Conservation (phyloP, 73 alveolate genomes). For the Stentor roeselii region DNA sequence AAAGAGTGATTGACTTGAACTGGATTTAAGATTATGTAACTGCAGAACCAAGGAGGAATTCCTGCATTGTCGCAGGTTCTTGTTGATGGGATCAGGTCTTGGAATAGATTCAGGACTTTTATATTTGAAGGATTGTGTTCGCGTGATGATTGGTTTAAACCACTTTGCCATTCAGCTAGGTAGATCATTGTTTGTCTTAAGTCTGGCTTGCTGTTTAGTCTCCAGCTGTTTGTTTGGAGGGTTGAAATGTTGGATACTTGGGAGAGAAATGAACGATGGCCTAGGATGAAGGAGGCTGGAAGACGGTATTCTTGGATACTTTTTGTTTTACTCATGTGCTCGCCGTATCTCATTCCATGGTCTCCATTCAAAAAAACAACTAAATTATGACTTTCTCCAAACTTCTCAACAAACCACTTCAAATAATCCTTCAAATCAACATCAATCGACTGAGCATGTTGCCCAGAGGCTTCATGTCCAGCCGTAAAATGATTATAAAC, state of each 20-base stretch:
- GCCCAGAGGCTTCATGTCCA: constrained; percentile 19
- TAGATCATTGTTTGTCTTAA: constrained; percentile 8
- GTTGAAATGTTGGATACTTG: no score
- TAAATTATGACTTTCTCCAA: neutral
- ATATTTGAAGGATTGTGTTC: neutral
- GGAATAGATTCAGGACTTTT: neutral
- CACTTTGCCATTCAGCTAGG: neutral
- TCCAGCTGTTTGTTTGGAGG: neutral
- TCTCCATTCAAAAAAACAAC: neutral
- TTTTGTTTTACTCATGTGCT: neutral
- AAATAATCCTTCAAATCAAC: neutral
- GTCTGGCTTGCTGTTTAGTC: constrained; percentile 13
- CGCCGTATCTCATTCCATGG: constrained; percentile 27
- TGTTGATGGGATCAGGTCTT: neutral
- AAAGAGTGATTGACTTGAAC: no score
- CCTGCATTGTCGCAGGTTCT: constrained; percentile 27
- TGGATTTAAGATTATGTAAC: no score
- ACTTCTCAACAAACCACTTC: neutral
- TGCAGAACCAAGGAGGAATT: constrained; percentile 18
- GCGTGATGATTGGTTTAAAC: neutral
- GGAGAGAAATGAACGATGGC: neutral
- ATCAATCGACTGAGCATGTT: constrained; percentile 18
- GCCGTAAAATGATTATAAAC: constrained; percentile 17
- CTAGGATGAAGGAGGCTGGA: neutral
- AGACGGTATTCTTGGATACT: constrained; percentile 17